These are phyloP conservation scores for Xylaria polymorpha DNA, from an alignment of 2,329 filamentous ascomycete species.

Conservation along the genomic window DNA sequence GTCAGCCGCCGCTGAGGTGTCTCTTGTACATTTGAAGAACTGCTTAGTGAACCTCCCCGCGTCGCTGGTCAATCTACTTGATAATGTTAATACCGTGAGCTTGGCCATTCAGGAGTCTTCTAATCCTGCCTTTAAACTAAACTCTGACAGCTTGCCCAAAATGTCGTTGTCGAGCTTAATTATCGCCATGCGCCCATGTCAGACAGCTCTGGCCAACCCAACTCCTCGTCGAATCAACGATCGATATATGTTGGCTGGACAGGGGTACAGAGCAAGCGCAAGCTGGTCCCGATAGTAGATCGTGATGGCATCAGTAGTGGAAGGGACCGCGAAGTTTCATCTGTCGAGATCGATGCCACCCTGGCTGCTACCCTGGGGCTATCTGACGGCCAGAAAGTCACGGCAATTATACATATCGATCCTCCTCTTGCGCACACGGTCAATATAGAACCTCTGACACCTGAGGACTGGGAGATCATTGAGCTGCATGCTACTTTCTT, in stretches of 20 bases:
- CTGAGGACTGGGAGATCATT: conserved; percentile 99
- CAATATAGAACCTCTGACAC: conserved; percentile 94
- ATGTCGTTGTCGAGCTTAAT: conserved; percentile 93
- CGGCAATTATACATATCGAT: conserved; percentile 80
- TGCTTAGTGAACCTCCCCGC: conserved; percentile 94
- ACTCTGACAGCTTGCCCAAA: conserved; percentile 79
- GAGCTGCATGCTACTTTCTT: conserved; percentile 96
- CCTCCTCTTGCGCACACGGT: conserved; percentile 92
- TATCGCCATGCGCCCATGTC: conserved; percentile 69
- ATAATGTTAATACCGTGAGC: conserved; percentile 89
- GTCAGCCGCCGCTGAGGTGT: conserved; percentile 82
- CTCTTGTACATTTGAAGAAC: conserved; percentile 88
- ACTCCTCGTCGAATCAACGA: conserved; percentile 63
- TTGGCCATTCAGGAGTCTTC: background rate
- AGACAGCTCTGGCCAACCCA: conserved; percentile 56
- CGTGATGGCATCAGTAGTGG: conserved; percentile 76
- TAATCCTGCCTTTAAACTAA: conserved; percentile 14
- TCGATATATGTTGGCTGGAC: conserved; percentile 96
- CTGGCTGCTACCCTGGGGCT: conserved; percentile 83
- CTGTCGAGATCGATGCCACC: conserved; percentile 88
- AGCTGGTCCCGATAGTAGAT: conserved; percentile 76
- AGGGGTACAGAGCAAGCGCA: conserved; percentile 94
- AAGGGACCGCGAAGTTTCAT: conserved; percentile 80
- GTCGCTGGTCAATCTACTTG: conserved; percentile 83
- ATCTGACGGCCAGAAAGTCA: conserved; percentile 82